Base-by-base conservation (phyloP, 306 rosid genomes). In the Neltuma alba region DNA sequence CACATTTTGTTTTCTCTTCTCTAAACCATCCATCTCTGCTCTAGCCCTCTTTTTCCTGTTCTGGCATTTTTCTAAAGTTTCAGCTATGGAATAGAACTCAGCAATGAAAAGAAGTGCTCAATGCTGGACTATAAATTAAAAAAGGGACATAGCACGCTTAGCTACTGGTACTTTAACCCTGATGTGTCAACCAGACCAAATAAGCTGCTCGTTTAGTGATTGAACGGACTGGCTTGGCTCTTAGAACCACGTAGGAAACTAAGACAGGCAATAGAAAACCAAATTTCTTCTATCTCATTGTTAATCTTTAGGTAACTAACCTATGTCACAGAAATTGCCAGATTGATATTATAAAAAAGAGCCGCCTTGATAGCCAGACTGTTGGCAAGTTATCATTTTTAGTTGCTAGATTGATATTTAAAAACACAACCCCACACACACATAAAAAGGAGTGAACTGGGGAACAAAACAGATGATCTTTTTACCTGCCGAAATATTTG, bases 401-500 rank as follows among this genome's bases (percentile, higher is more conserved):
- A 23, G 13, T 54, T 23, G 63, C 27, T 23, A 10, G 61, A 54
- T 21, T 54, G 28, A n/a, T 54, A n/a, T 21, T 21, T 21, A 54
- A 21, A 54, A 3, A n/a, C 27, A 7, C 8, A 6, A 10, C 21
- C 4, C 21, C 48, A n/a, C 25, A 66, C 30, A 45, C 37, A 62
- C 2, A 25, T 28, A 77, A 71, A 38, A 48, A 55, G 14, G 30
- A 45, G 60, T 6, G 58, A 75, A 70, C 52, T 73, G 71, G 47
- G 40, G 41, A 7, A 55, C 20, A 72, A 68, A 72, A 36, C 7
- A 63, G 21, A 70, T 14, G 9, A 37, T 75, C 84, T 76, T 20
- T 74, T 84, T 77, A 96, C 99, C 98, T 93, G 98, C 64, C 78
- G 91, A 77, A 96, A 96, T 82, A 96, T 90, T 79, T 93, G 93